A percentile compares a stretch with the other conserved stretches of the same genome.
Evolutionary conservation across 2,329 filamentous ascomycete genomes (phyloP).

Genomic region (Arthrobotrys megalospora): DNA sequence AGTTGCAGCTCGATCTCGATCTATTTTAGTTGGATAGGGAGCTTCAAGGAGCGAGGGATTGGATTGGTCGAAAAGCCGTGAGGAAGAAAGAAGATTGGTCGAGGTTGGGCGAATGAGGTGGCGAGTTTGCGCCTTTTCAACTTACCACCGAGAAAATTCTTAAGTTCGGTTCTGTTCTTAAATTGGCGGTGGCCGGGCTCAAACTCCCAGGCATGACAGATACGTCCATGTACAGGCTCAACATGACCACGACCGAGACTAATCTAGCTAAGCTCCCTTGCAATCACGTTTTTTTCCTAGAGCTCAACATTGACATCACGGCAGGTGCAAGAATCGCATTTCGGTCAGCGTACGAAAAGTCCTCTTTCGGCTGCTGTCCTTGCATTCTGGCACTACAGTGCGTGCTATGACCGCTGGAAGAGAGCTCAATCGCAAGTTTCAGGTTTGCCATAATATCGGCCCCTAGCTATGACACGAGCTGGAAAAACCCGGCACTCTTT

Average conservation of each 20-base stretch:
- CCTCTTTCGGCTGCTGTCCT: slow-evolving; percentile 24
- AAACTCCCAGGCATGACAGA: slow-evolving; percentile 25
- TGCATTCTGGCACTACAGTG: background rate
- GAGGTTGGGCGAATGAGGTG: slow-evolving; percentile 58
- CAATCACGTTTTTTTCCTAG: slow-evolving; percentile 17
- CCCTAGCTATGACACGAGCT: slow-evolving; percentile 20
- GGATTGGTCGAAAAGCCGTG: slow-evolving; percentile 49
- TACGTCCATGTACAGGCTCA: background rate
- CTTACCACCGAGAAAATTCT: slow-evolving; percentile 43
- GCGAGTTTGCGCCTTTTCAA: slow-evolving; percentile 55
- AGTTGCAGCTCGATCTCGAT: slow-evolving; percentile 40
- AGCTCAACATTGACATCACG: slow-evolving; percentile 30
- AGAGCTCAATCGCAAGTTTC: slow-evolving; percentile 35
- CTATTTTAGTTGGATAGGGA: slow-evolving; percentile 43
- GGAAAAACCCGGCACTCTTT: slow-evolving; percentile 30
- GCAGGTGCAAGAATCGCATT: slow-evolving; percentile 26
- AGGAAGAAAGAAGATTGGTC: slow-evolving; percentile 59
- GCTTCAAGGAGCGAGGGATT: slow-evolving; percentile 15
- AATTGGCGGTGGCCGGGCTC: slow-evolving; percentile 60
- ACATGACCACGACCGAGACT: slow-evolving; percentile 1
- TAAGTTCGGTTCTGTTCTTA: background rate
- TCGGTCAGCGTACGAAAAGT: slow-evolving; percentile 29
- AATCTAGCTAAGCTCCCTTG: background rate
- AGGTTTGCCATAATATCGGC: slow-evolving; percentile 38
- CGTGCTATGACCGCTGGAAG: slow-evolving; percentile 48